These are phyloP conservation scores for Russula lepida DNA, from an alignment of 768 basidiomycete species.

Conservation along the genomic window DNA sequence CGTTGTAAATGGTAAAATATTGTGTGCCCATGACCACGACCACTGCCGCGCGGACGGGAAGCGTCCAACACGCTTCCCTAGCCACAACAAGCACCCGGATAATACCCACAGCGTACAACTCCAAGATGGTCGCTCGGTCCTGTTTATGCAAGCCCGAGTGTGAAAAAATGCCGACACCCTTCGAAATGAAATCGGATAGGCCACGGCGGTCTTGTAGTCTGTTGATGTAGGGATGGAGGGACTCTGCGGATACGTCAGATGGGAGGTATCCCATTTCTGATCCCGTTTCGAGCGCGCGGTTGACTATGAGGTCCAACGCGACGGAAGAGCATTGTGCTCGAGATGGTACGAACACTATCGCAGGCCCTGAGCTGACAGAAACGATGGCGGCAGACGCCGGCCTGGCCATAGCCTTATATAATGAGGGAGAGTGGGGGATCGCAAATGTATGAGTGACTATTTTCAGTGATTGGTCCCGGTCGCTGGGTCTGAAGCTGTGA, in stretches of 20 bases:
- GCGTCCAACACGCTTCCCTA: slow-evolving; percentile 76
- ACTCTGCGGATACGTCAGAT: slow-evolving; percentile 37
- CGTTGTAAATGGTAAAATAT: slow-evolving; percentile 47
- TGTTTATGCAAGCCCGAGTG: slow-evolving; percentile 58
- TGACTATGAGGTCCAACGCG: slow-evolving; percentile 80
- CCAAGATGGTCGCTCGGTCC: slow-evolving; percentile 68
- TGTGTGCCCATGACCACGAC: slow-evolving; percentile 94
- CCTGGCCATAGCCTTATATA: slow-evolving; percentile 89
- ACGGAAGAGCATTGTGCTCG: slow-evolving; percentile 62
- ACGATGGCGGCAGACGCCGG: slow-evolving; percentile 76
- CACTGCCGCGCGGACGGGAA: slow-evolving; percentile 74
- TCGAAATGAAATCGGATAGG: slow-evolving; percentile 64
- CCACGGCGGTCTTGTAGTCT: slow-evolving; percentile 49
- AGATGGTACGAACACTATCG: slow-evolving; percentile 86
- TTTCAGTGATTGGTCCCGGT: slow-evolving; percentile 72
- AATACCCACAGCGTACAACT: slow-evolving; percentile 73
- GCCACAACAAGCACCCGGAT: slow-evolving; percentile 76
- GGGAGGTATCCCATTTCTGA: slow-evolving; percentile 62
- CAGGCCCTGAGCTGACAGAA: slow-evolving; percentile 37
- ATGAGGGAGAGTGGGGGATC: slow-evolving; percentile 74
- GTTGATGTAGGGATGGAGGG: slow-evolving; percentile 49
- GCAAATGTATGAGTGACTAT: slow-evolving; percentile 70
- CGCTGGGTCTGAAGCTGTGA: slow-evolving; percentile 72
- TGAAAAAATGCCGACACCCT: slow-evolving; percentile 77
- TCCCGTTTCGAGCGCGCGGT: slow-evolving; percentile 69